Evolutionary conservation across 108 stramenopile genomes (phyloP).

Genomic region (Fragilaria radians): DNA sequence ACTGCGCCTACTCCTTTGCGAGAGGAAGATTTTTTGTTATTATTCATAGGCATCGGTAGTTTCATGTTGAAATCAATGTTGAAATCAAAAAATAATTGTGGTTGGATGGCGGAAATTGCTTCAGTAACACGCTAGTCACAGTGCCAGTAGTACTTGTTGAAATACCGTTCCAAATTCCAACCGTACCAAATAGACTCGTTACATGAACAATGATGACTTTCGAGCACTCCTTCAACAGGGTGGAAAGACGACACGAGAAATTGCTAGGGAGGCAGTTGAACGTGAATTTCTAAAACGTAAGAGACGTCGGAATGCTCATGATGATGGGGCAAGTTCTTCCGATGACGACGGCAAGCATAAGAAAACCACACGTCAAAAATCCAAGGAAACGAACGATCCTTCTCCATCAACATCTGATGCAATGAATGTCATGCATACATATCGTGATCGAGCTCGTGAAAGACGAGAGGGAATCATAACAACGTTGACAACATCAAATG

Average conservation of each 20-base stretch:
- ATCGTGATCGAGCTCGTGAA: conserved; percentile 82
- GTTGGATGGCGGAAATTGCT: no score
- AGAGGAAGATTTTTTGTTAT: no score
- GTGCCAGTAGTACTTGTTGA: no score
- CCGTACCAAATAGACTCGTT: no score
- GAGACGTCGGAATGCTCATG: conserved; percentile 17
- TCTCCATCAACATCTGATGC: conserved; percentile 2
- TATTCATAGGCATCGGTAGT: no score
- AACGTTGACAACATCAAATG: neutral
- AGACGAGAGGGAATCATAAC: conserved; percentile 46
- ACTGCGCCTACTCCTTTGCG: no score
- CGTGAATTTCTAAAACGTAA: conserved; percentile 44
- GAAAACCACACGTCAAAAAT: conserved; percentile 3
- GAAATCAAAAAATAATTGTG: no score
- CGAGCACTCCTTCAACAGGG: conserved; percentile 45
- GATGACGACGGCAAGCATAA: conserved; percentile 10
- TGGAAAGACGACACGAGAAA: conserved; percentile 51
- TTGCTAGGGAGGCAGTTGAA: conserved; percentile 75
- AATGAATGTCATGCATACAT: conserved; percentile 14
- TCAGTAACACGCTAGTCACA: no score
- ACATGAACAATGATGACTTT: conserved; percentile 81
- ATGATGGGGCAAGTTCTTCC: conserved; percentile 22
- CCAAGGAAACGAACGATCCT: conserved; percentile 3
- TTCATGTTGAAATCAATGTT: no score
- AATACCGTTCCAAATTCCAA: no score